A percentile compares a stretch with the other conserved stretches of the same genome.
phyloP scores from a whole-genome alignment of 805 yeast species.

The Lachancea waltii region DNA sequence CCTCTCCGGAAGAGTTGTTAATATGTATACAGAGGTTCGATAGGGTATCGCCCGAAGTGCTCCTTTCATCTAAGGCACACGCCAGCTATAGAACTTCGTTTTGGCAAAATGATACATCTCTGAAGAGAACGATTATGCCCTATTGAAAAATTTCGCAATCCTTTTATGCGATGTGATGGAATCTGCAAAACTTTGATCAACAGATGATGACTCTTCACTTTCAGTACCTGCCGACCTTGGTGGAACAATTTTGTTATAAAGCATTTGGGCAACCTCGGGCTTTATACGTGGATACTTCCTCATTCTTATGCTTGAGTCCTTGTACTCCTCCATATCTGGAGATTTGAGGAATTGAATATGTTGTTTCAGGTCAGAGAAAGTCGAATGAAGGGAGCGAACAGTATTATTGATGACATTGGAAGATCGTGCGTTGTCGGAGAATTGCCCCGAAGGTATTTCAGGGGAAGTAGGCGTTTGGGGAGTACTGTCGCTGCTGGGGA shows the following conservation, averaged over 20 bases:
- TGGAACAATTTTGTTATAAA: slow-evolving; percentile 44
- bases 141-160: slow-evolving; percentile 24
- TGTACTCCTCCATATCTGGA: slow-evolving; percentile 59
- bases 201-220: slow-evolving; percentile 2
- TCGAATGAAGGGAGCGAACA: slow-evolving; percentile 54
- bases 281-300: slow-evolving; percentile 68
- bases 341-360: slow-evolving; percentile 62
- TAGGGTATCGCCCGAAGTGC: too few species aligned
- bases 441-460: slow-evolving; percentile 9
- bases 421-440: slow-evolving; percentile 13
- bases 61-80: too few species aligned
- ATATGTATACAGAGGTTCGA: too few species aligned
- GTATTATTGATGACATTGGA: slow-evolving; percentile 27
- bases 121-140: slow-evolving; percentile 16
- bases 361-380: slow-evolving; percentile 75
- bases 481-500: slow-evolving; percentile 21
- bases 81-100: too few species aligned
- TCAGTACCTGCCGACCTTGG: slow-evolving; percentile 8
- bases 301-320: slow-evolving; percentile 46
- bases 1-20: too few species aligned
- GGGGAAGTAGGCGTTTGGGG: slow-evolving; percentile 20
- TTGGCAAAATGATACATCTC: too few species aligned
- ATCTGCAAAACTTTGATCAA: slow-evolving; percentile 6
- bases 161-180: slow-evolving; percentile 14
- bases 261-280: slow-evolving; percentile 59